Base-by-base conservation (phyloP, 441 rosid genomes). In the Corymbia calophylla region DNA sequence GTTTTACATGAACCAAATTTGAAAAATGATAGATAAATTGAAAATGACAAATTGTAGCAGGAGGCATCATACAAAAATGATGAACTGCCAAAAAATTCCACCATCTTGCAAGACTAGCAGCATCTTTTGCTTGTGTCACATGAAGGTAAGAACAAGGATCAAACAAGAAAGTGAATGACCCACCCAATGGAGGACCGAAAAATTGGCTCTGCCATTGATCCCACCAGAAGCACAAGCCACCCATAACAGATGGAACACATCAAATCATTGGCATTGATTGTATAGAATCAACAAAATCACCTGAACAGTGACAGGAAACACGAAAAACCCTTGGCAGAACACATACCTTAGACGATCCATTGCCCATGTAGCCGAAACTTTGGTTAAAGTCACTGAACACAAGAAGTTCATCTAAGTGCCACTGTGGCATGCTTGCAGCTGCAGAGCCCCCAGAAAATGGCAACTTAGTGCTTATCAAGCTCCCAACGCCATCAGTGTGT, bases 381-480 rank as follows among this genome's bases (percentile, higher is more conserved):
- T 94, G 97, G 92, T 92, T 93, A 90, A 94, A 94, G 89, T 95
- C 97, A 1, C 93, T 89, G n/a, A 95, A 88, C 32, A 95, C 96
- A 48, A 97, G 93, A 90, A 96, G 91, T 86, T 97, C 99, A 47
- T 97, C 99, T 58, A 97, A 89, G n/a, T 95, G 97, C 99, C 99
- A 97, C 48, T 92, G 94, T 31, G 95, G 93, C 87, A 93, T 92
- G 92, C 95, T 92, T 92, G 94, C 97, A 90, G 94, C 91, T 5
- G 93, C 87, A 88, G 94, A 94, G 87, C 97, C 99, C 56, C 96
- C 96, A 84, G 94, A 92, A 66, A 92, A 92, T 77, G 96, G 93
- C 89, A 93, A 88, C 93, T 93, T 94, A 31, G 90, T 70, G 0
- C 90, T 88, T 32, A 87, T 90, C 48, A 91, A 90, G 86, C 90